Evolutionary conservation across 75 land plant species (phyloP), one percentile per base, ranked within the genome.

Genomic region (Picea glauca): DNA sequence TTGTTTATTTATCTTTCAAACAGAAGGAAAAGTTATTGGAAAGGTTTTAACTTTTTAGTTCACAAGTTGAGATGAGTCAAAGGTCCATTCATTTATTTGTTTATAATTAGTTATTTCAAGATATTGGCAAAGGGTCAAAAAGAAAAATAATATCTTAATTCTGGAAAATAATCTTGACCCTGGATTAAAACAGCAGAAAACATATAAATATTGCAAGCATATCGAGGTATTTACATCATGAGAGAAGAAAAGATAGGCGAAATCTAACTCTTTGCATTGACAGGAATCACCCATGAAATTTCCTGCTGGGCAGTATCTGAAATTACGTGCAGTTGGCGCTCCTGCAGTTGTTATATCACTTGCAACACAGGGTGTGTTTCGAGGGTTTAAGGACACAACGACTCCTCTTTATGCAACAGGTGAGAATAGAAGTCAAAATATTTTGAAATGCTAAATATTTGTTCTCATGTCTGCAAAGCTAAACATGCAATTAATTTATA

Each of bases 321-420:
- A 86, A 78, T 35, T 94, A 57, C 86, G 97, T 35, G 90, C 97
- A 59, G 65, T 96, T 78, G 98, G 97, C 78, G 94, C 99, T 77
- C 97, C 99, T 31, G 94, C 99, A 70, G 88, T 92, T 76, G 93
- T 96, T 77, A 85, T 96, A 58, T 94, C 99, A 43, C 84, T 96
- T 78, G 94, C 97, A 54, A 84, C 85, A 80, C 99, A 96, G 82
- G 99, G 99, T 62, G 87, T 94, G 26, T 96, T 96, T 83, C 87
- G 93, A 67, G 97, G 94, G 31, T 90, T 96, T 66, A 96, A 94
- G 83, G 94, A 96, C 66, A 92, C 99, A 58, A 94, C 83, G 83
- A 94, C 97, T 78, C 99, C 94, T 76, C 78, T 96, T 30, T 92
- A 92, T 89, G 99, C 93, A 26, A 92, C 84, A 31, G 83, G 99